Evolutionary conservation across 805 yeast genomes (phyloP).

Genomic region (Saturnispora hagleri): DNA sequence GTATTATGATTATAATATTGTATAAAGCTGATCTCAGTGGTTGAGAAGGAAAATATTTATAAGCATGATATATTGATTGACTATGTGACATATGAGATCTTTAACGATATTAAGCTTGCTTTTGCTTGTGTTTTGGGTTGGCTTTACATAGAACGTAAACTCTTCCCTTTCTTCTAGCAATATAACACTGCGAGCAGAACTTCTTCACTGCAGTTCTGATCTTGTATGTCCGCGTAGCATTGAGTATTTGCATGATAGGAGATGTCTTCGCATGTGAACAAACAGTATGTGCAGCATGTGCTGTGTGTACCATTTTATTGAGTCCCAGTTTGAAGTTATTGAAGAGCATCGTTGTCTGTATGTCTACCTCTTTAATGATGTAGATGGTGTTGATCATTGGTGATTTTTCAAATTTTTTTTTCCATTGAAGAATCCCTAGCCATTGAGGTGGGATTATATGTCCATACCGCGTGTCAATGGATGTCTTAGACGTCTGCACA

Average conservation of each 20-base stretch:
- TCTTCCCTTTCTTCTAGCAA: slow-evolving; percentile 91
- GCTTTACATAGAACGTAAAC: slow-evolving; percentile 90
- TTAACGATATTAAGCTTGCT: slow-evolving; percentile 50
- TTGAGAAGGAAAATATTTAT: not conserved
- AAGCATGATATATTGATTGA: not conserved
- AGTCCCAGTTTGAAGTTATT: slow-evolving; percentile 23
- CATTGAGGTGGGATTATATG: not conserved
- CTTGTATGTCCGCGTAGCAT: slow-evolving; percentile 62
- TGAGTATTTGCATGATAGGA: slow-evolving; percentile 11
- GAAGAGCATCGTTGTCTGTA: slow-evolving; percentile 15
- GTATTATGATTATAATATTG: not conserved
- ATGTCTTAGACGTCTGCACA: not conserved
- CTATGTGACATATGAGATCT: not conserved
- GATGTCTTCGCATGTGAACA: slow-evolving; percentile 7
- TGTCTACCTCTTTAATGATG: not conserved
- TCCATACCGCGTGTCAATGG: not conserved
- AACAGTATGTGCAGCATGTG: slow-evolving; percentile 7
- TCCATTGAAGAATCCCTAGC: not conserved
- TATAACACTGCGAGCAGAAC: slow-evolving; percentile 83
- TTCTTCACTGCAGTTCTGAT: slow-evolving; percentile 90
- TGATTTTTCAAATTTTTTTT: not conserved
- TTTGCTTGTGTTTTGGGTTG: slow-evolving; percentile 89
- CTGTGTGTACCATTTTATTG: slow-evolving; percentile 12
- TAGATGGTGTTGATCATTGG: not conserved
- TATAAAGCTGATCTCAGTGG: not conserved